These are phyloP conservation scores for Botrytis fragariae DNA, from an alignment of 2,329 filamentous ascomycete species.

Conservation along the genomic window DNA sequence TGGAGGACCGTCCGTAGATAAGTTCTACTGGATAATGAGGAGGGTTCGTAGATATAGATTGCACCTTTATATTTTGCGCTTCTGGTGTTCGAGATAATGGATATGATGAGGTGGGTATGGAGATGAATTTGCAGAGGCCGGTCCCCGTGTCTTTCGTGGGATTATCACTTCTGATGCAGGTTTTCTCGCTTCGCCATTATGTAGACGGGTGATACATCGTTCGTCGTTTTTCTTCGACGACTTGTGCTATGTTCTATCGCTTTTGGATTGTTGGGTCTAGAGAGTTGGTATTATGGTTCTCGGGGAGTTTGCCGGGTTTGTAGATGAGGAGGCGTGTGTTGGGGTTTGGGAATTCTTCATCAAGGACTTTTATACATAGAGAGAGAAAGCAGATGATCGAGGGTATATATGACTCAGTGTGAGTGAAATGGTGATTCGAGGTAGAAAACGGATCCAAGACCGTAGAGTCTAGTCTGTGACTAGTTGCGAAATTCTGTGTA, in stretches of 20 bases:
- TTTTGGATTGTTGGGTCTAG: neutral
- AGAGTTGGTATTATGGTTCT: neutral
- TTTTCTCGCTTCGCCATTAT: neutral
- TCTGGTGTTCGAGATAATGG: neutral
- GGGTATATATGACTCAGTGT: neutral
- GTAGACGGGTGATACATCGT: fast-evolving
- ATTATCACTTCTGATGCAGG: neutral
- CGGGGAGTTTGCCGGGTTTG: too few relatives aligned
- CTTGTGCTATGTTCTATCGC: fast-evolving
- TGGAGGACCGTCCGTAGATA: neutral
- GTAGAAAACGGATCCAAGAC: neutral
- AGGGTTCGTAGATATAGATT: neutral
- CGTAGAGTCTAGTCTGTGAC: neutral
- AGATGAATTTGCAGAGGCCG: neutral
- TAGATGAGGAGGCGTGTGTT: neutral
- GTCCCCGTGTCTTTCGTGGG: neutral
- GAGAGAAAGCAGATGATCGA: neutral
- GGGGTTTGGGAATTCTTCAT: neutral
- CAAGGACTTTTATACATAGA: too few relatives aligned
- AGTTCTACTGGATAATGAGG: neutral
- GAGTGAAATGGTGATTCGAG: too few relatives aligned
- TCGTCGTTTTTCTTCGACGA: fast-evolving
- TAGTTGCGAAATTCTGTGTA: neutral
- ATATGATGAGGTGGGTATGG: neutral
- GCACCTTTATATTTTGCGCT: neutral